Evolutionary conservation across 192 early-diverging fungal genomes (phyloP).

Genomic region (Umbelopsis sp.): DNA sequence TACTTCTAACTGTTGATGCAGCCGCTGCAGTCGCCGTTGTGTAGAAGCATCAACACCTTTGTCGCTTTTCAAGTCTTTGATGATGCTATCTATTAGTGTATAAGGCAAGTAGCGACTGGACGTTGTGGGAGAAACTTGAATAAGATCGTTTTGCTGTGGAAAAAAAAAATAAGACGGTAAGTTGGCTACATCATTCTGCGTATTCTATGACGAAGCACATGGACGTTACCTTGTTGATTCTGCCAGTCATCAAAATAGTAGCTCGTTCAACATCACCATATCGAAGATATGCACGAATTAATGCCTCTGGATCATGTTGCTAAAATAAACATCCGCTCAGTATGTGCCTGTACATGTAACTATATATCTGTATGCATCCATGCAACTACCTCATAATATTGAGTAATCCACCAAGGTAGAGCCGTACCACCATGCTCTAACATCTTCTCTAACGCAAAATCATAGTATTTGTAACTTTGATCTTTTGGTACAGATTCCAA

Average conservation of each 20-base stretch:
- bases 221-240: constrained; percentile 11
- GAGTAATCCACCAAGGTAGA: constrained; percentile 4
- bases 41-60: not conserved
- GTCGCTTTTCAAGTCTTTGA: constrained; percentile 2
- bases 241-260: not conserved
- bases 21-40: not conserved
- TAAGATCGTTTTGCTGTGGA: constrained; percentile 20
- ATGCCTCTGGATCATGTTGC: constrained; percentile 6
- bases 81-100: constrained; percentile 15
- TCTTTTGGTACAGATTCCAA: not conserved
- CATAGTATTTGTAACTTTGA: constrained; percentile 17
- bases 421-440: not conserved
- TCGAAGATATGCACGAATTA: constrained; percentile 17
- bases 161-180: not conserved
- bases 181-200: not conserved
- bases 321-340: not conserved
- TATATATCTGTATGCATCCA: not conserved
- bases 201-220: not conserved
- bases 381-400: not conserved
- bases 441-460: not conserved
- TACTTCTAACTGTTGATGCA: not conserved
- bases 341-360: not conserved
- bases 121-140: constrained; percentile 7
- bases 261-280: constrained; percentile 13
- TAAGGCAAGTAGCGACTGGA: constrained; percentile 4